phyloP scores from a whole-genome alignment of 306 rosid genomes.

The Trifolium fragiferum region DNA sequence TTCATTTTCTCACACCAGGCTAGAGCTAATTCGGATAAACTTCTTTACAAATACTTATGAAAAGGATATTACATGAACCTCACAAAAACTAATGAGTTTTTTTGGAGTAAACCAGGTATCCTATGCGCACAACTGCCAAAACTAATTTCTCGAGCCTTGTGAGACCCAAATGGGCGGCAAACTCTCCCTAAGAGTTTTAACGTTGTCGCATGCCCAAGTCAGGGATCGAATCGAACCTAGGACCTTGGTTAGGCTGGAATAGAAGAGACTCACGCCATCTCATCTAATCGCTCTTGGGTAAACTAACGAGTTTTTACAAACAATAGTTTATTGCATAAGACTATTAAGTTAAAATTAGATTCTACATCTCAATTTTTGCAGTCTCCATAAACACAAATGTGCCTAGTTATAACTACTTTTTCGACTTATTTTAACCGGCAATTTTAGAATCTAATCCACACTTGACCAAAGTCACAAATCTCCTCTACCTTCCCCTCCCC shows the following conservation, averaged over 20 bases:
- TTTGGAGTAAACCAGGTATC: too few species aligned
- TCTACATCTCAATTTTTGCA: not conserved
- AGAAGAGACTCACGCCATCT: too few species aligned
- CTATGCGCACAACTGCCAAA: too few species aligned
- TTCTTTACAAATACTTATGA: not conserved
- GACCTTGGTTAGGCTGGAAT: too few species aligned
- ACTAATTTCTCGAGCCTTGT: too few species aligned
- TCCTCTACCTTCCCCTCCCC: not conserved
- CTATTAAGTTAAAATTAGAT: not conserved
- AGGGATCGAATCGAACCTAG: too few species aligned
- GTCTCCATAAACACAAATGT: not conserved
- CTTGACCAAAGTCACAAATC: not conserved
- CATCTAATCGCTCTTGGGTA: too few species aligned
- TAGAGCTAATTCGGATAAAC: not conserved
- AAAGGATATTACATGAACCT: not conserved
- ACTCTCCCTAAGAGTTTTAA: too few species aligned
- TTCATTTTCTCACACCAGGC: not conserved
- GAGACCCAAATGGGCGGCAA: too few species aligned
- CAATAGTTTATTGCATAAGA: not conserved
- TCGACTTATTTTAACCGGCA: not conserved
- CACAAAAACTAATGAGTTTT: not conserved
- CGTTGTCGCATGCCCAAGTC: too few species aligned
- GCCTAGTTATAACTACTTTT: not conserved
- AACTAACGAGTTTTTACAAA: not conserved
- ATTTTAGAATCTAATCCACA: constrained; percentile 1